A percentile compares a stretch with the other conserved stretches of the same genome.
phyloP scores from a whole-genome alignment of 148 eudicot genomes.

The Silene conica region DNA sequence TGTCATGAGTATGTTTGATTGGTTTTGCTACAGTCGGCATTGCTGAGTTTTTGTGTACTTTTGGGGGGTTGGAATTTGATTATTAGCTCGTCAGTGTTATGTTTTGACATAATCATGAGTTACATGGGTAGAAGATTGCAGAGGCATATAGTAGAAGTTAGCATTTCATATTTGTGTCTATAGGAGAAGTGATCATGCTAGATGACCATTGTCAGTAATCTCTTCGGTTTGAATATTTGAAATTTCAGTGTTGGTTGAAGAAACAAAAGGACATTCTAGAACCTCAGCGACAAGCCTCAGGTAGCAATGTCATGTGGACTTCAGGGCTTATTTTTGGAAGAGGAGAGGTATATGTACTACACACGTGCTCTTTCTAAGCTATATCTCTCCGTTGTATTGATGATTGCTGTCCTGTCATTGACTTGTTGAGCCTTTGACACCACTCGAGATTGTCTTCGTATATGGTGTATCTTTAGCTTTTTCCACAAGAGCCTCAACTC shows the following conservation, averaged over 20 bases:
- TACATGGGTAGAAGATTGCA: not conserved
- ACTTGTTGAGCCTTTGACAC: not conserved
- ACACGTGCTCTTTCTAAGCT: conserved; percentile 5
- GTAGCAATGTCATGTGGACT: conserved; percentile 55
- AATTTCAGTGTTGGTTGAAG: conserved; percentile 65
- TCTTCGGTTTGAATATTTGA: conserved; percentile 12
- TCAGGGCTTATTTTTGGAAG: conserved; percentile 65
- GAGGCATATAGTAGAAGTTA: conserved; percentile 9
- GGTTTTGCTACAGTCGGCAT: not conserved
- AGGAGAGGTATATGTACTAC: conserved; percentile 48
- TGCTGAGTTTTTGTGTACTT: not conserved
- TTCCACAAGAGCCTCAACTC: not conserved
- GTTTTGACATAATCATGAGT: not conserved
- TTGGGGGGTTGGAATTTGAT: not conserved
- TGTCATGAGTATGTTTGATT: not conserved
- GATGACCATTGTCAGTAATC: not conserved
- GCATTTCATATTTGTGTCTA: conserved; percentile 8
- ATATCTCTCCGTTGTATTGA: not conserved
- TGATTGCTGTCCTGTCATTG: not conserved
- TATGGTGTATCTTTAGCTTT: not conserved
- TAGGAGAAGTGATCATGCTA: not conserved
- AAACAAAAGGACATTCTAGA: conserved; percentile 56
- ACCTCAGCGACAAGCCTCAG: conserved; percentile 48
- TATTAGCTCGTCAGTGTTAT: not conserved
- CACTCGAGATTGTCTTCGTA: not conserved